Percentiles rank a stretch among this genome's conserved stretches.
phyloP scores from a whole-genome alignment of 176 grass and related monocot genomes.

The Cenchrus fungigraminus region DNA sequence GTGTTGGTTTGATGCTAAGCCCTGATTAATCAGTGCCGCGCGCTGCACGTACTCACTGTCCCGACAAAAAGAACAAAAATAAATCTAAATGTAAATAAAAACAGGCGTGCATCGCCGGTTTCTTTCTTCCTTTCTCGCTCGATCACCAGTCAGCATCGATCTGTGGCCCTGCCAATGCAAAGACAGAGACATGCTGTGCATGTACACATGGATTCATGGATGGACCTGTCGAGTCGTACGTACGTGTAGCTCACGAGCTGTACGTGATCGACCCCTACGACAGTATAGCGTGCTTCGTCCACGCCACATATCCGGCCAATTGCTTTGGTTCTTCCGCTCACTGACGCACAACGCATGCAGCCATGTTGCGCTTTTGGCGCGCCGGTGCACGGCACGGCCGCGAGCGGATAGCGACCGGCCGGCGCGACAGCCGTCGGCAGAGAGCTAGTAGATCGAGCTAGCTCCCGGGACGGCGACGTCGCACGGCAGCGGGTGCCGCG shows the following conservation, averaged over 20 bases:
- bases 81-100: not conserved
- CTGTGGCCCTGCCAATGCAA: not conserved
- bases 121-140: not conserved
- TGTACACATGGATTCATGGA: not conserved
- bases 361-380: not conserved
- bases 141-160: not conserved
- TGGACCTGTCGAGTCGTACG: not conserved
- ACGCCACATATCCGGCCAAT: no score
- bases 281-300: not conserved
- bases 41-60: not conserved
- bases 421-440: not conserved
- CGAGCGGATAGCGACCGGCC: not conserved
- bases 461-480: not conserved
- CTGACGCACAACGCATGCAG: not conserved
- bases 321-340: not conserved
- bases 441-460: not conserved
- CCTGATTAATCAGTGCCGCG: not conserved
- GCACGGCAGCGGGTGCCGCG: not conserved
- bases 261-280: not conserved
- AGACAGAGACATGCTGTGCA: not conserved
- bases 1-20: not conserved
- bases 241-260: slow-evolving; percentile 6
- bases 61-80: not conserved
- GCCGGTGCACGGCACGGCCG: not conserved
- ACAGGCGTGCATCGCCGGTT: not conserved